These are phyloP conservation scores for Juncus effusus DNA, from an alignment of 176 grass and related monocot genomes.

Conservation along the genomic window DNA sequence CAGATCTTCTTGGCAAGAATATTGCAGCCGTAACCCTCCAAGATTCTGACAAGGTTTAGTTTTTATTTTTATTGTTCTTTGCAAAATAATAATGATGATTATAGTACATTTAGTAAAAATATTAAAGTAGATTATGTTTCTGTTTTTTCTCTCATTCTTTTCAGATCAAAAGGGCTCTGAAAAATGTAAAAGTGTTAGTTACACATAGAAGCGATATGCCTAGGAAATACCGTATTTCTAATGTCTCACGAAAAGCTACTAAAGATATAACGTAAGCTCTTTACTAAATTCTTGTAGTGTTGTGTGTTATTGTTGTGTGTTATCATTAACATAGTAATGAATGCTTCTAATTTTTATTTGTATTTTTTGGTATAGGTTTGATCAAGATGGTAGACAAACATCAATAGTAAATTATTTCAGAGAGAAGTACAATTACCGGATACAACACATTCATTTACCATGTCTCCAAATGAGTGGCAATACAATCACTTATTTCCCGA, in stretches of 20 bases:
- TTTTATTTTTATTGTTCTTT: no score
- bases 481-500: conserved; percentile 84
- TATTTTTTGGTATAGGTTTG: no score
- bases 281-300: no score
- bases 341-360: no score
- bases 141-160: not conserved
- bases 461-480: conserved; percentile 75
- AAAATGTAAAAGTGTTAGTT: conserved; percentile 85
- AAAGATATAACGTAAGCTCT: conserved; percentile 60
- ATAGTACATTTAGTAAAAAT: no score
- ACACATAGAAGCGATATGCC: conserved; percentile 93
- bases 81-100: no score
- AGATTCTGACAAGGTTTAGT: conserved; percentile 33
- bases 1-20: conserved; percentile 60
- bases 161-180: conserved; percentile 90
- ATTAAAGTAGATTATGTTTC: no score
- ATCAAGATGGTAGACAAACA: conserved; percentile 17
- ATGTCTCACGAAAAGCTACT: conserved; percentile 68
- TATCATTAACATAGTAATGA: no score
- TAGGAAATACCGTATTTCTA: conserved; percentile 90
- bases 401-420: conserved; percentile 91
- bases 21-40: conserved; percentile 49
- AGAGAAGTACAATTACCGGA: conserved; percentile 86
- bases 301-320: no score
- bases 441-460: conserved; percentile 80